phyloP scores from a whole-genome alignment of 805 yeast species.

The Starmera amethionina region DNA sequence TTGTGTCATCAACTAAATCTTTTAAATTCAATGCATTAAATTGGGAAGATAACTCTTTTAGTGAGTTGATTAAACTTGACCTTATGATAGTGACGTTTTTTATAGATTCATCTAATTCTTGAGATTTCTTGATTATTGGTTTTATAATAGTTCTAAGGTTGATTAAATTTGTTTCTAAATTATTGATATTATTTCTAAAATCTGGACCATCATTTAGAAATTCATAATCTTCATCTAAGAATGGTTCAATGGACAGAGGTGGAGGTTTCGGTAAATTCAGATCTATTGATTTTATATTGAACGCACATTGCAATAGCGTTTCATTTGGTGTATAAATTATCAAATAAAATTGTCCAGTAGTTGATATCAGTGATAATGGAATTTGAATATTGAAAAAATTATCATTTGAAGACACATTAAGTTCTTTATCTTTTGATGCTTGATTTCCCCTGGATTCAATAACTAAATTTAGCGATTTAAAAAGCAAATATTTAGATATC shows the following conservation, averaged over 20 bases:
- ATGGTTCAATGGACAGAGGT: not conserved
- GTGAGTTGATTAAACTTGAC: slow-evolving; percentile 8
- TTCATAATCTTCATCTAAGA: slow-evolving; percentile 3
- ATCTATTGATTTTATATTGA: too few species aligned
- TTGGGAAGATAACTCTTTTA: slow-evolving; percentile 7
- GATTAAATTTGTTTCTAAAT: slow-evolving; percentile 5
- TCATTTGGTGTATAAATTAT: not conserved
- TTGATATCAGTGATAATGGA: not conserved
- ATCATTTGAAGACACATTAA: not conserved
- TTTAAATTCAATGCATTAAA: slow-evolving; percentile 5
- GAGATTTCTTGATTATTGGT: slow-evolving; percentile 9
- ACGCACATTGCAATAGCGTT: too few species aligned
- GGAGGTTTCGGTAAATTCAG: too few species aligned
- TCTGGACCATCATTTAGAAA: slow-evolving; percentile 5
- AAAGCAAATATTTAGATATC: not conserved
- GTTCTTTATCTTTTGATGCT: not conserved
- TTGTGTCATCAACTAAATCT: slow-evolving; percentile 8
- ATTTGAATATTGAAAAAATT: not conserved
- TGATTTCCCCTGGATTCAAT: not conserved
- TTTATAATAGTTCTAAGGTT: slow-evolving; percentile 6
- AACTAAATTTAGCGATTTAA: not conserved
- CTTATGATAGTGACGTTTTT: slow-evolving; percentile 12
- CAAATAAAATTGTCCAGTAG: not conserved
- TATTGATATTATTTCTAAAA: slow-evolving; percentile 3
- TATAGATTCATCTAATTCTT: slow-evolving; percentile 10